Percentiles rank a stretch among this genome's conserved stretches.
These are phyloP conservation scores for Tilletia caries DNA, from an alignment of 1,284 basidiomycete species.

Conservation along the genomic window DNA sequence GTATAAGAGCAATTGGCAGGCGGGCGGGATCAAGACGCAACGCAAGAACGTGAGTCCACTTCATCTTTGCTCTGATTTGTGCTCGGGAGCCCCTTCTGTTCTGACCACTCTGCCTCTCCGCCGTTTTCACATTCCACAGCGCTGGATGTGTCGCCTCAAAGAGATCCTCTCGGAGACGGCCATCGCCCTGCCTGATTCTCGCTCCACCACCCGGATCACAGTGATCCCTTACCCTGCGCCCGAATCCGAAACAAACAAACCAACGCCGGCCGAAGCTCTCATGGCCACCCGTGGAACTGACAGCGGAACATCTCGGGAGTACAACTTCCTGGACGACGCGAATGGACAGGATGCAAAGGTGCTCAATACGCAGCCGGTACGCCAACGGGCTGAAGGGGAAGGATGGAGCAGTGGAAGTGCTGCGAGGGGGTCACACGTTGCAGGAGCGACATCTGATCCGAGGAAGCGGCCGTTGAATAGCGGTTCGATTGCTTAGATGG, in stretches of 20 bases:
- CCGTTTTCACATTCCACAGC: no score
- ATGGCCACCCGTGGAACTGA: neutral
- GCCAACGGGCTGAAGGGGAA: neutral
- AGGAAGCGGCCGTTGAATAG: neutral
- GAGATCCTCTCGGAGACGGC: neutral
- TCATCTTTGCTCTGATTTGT: no score
- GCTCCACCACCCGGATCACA: constrained; percentile 22
- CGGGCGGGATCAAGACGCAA: constrained; percentile 3
- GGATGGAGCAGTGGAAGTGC: neutral
- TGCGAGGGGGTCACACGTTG: neutral
- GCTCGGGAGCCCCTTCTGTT: no score
- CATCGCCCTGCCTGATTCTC: constrained; percentile 57
- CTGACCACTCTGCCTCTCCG: no score
- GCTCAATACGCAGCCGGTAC: neutral
- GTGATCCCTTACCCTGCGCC: constrained; percentile 29
- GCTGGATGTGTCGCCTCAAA: constrained; percentile 1
- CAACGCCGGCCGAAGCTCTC: neutral
- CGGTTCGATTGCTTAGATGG: neutral
- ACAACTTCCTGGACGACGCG: constrained; percentile 7
- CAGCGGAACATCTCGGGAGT: neutral
- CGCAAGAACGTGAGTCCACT: constrained; percentile 1
- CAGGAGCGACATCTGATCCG: neutral
- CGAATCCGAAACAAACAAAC: constrained; percentile 13
- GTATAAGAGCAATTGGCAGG: constrained; percentile 76
- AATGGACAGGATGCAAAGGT: constrained; percentile 2